Evolutionary conservation across 2,329 filamentous ascomycete genomes (phyloP), one percentile per base, ranked within the genome.

Genomic region (Huntiella savannae): DNA sequence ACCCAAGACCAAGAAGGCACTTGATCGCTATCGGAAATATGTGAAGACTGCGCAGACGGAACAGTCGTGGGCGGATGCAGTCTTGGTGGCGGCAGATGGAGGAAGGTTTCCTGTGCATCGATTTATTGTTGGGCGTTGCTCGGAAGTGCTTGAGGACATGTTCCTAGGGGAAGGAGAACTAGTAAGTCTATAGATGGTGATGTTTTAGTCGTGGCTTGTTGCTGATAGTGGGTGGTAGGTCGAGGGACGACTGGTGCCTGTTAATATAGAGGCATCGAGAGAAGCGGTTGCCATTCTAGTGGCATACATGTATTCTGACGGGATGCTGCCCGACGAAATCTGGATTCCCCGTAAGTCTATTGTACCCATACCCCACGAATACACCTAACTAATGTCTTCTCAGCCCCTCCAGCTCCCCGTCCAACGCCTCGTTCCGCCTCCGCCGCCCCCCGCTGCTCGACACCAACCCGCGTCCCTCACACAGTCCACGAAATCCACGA

Each of bases 221-320:
- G 22, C 22, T 28, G 22, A 28, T 7, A 10, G 22, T 28, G 22
- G 6, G 22, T 28, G 7, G 10, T 7, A 28, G 22, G 22, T 28
- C 22, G 22, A 28, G 5, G 22, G 22, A 10, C 22, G 22, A 28
- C 22, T 28, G 3, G 22, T 28, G 6, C 40, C 28, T 11, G 28
- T 43, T 16, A 11, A 15, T 11, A 16, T 43, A 12, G 28, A 33
- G 5, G 40, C 40, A 5, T 19, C 40, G 10, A 19, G n/a, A 10
- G 8, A 11, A 5, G 40, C 32, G 8, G 13, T 43, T 43, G 40
- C 19, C 12, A 43, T 43, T 19, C 4, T 43, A 2, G 13, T 43
- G 3, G 40, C 40, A 13, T 43, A n/a, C 12, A 43, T 43, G 15
- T 43, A 43, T 17, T 13, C 40, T 10, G 40, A 43, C 33, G 40